Conservation (phyloP, 176 grass and related monocot species). For the Triticum timopheevii region DNA sequence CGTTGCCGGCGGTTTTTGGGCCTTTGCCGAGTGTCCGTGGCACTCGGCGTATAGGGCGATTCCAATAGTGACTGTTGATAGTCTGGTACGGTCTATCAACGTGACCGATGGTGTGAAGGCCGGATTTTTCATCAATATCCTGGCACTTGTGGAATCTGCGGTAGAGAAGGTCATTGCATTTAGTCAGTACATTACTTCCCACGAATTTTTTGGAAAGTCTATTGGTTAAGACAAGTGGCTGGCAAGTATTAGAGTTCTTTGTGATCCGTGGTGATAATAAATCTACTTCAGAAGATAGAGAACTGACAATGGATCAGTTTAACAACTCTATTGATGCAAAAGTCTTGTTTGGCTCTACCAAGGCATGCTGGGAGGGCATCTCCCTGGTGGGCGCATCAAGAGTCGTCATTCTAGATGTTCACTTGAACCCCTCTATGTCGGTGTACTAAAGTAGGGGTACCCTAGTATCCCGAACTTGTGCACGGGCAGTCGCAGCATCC, state of each 20-base stretch:
- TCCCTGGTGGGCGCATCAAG: slow-evolving; percentile 86
- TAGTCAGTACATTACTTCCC: slow-evolving; percentile 73
- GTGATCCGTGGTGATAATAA: slow-evolving; percentile 61
- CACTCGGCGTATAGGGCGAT: too few relatives aligned
- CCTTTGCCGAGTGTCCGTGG: too few relatives aligned
- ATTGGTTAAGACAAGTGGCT: slow-evolving; percentile 66
- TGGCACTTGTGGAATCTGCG: slow-evolving; percentile 59
- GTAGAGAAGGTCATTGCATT: slow-evolving; percentile 78
- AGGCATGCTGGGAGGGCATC: slow-evolving; percentile 89
- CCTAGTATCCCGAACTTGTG: too few relatives aligned
- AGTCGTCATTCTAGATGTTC: slow-evolving; percentile 79
- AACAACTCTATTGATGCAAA: slow-evolving; percentile 86
- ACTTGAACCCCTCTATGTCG: slow-evolving; percentile 28
- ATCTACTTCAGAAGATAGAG: slow-evolving; percentile 63
- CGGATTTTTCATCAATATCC: slow-evolving; percentile 74
- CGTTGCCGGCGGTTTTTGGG: too few relatives aligned
- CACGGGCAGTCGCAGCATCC: too few relatives aligned
- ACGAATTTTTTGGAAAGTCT: slow-evolving; percentile 79
- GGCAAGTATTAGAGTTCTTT: slow-evolving; percentile 87
- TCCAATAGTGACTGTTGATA: slow-evolving; percentile 35
- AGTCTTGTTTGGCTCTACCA: slow-evolving; percentile 90
- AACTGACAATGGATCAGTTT: slow-evolving; percentile 70
- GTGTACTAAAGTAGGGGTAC: too few relatives aligned
- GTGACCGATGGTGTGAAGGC: slow-evolving; percentile 60
- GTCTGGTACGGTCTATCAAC: slow-evolving; percentile 43